Conservation (phyloP, 2,329 filamentous ascomycete genomes). For the Xylariaceae sp. region DNA sequence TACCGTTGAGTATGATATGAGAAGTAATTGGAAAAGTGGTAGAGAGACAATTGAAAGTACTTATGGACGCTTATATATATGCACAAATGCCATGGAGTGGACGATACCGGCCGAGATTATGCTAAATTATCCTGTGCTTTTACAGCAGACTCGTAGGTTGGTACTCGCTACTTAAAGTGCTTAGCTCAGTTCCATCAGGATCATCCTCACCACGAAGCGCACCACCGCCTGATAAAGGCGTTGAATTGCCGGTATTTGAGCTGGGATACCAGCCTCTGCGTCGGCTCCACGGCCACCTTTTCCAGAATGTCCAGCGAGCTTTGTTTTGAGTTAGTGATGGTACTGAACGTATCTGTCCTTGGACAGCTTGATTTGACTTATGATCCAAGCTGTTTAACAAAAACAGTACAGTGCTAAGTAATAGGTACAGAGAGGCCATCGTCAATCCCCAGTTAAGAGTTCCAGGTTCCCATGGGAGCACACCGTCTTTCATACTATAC, state of each 20-base stretch:
- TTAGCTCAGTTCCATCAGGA: slow-evolving; percentile 2
- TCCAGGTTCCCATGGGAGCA: not conserved
- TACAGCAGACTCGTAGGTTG: not conserved
- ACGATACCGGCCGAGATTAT: no score
- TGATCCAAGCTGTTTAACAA: slow-evolving; percentile 3
- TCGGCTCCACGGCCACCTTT: no score
- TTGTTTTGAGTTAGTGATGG: no score
- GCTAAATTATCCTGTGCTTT: no score
- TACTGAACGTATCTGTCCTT: not conserved
- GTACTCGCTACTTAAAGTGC: not conserved
- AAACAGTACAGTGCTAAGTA: slow-evolving; percentile 1
- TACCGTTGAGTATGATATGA: no score
- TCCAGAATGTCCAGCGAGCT: no score
- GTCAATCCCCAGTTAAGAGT: slow-evolving; percentile 11
- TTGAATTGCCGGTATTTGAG: no score
- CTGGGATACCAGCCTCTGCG: no score
- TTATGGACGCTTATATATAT: no score
- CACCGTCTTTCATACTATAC: slow-evolving; percentile 13
- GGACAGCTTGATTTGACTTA: slow-evolving; percentile 2
- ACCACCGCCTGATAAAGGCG: not conserved
- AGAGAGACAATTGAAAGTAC: no score
- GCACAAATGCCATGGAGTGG: no score
- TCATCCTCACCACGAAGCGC: not conserved
- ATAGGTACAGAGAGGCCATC: not conserved
- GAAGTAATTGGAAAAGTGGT: no score